Base-by-base conservation (phyloP, 768 basidiomycete genomes). In the Peribolospora kevripleyi region DNA sequence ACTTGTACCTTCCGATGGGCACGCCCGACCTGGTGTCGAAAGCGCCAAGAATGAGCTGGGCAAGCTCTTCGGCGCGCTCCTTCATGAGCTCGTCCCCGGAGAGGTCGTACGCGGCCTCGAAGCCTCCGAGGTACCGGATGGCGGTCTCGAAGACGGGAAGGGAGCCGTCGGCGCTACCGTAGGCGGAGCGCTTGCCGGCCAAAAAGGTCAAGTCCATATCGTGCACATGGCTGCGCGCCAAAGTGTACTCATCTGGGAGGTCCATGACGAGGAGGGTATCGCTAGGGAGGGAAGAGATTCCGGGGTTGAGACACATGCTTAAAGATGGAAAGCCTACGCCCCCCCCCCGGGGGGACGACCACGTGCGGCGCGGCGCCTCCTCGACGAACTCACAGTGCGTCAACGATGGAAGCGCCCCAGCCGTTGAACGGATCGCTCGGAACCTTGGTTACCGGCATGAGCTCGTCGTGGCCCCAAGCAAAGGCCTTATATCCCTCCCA, bases 101-200 rank as follows among this genome's bases (percentile, higher is more conserved):
- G 10, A 71, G 60, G 54, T 72, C 70, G 58, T 68, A 69, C 1
- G 69, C 70, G 0, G 68, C 64, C 3, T 71, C 54, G 10, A 72
- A 50, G 9, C 69, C 69, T 13, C 70, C 70, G 46, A 72, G 65
- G 52, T 71, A 72, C 45, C 71, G 64, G 52, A 72, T 72, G 4
- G 64, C 66, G 6, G 69, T 71, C 58, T 72, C 71, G 56, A 72
- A 72, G 4, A 66, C 60, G 3, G 65, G 59, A 14, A 70, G 37
- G 5, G 51, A 37, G 51, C 56, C 58, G 14, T 60, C 53, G 3
- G 25, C 46, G 10, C 46, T 36, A 50, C 61, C 62, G 5, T 61
- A 52, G 5, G 25, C 40, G 2, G 61, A 8, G 2, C 54, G 51
- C 48, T 56, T 39, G 7, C 55, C 57, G n/a, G 47, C 37, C 49